Evolutionary conservation across 2,329 filamentous ascomycete genomes (phyloP), one percentile per base, ranked within the genome.

Genomic region (Cercospora sp.): DNA sequence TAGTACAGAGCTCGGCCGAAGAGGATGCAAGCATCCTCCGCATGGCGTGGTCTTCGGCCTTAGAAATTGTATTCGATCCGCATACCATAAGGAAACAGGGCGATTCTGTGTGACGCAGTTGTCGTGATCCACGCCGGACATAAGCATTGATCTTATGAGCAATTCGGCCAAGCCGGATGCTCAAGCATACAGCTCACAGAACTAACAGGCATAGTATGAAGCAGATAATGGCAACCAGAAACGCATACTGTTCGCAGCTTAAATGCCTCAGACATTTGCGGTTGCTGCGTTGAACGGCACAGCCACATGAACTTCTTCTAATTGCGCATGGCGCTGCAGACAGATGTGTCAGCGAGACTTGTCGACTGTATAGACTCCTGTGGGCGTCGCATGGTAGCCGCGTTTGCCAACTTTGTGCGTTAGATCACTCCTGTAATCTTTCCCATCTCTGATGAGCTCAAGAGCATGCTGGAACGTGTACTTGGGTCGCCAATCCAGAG

Each of bases 401-500:
- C 70, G 64, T 39, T 70, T 69, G 5, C 70, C 70, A 16, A 70
- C 65, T 16, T 42, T 42, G 26, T 33, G 59, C 1, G 68, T 64
- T 39, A 72, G 48, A 3, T 66, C 53, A 61, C 70, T 72, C 51
- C 67, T 63, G 65, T 69, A 70, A n/a, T 70, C 68, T 31, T 64
- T 51, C 5, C 67, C 63, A 42, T 63, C 57, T 12, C 45, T 63
- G 4, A 70, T 45, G 5, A 60, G 33, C 30, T 69, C 70, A 20
- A 69, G 36, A 13, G 70, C 70, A 57, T 65, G 57, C 26, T 66
- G 57, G 53, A 72, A 72, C 12, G 70, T 72, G 23, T 69, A 72
- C 6, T 51, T 45, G 8, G 70, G 70, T 18, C 53, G 55, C 70
- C 70, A 72, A 4, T 60, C 55, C n/a, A 72, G 36, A 18, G 69